These are phyloP conservation scores for Acanthamoeba sp. DNA, from an alignment of 208 protist species.

Conservation along the genomic window DNA sequence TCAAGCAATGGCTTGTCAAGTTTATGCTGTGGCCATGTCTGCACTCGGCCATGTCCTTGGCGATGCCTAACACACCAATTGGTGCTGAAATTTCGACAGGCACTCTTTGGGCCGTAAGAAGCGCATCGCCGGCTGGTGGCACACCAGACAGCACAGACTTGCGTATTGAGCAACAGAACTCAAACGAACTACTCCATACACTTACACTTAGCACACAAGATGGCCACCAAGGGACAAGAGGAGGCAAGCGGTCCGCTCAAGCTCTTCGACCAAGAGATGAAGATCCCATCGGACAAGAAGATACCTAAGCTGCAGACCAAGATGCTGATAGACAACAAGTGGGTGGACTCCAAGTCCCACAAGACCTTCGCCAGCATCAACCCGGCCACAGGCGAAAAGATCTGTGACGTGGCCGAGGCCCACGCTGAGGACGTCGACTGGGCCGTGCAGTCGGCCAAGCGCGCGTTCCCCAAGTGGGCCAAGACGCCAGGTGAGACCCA, in stretches of 20 bases:
- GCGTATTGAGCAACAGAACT: no score
- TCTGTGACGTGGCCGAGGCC: slow-evolving; percentile 91
- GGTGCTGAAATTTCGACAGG: no score
- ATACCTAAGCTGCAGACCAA: slow-evolving; percentile 79
- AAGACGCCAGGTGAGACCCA: not conserved
- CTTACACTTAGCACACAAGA: not conserved
- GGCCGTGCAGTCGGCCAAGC: slow-evolving; percentile 91
- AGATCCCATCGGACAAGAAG: not conserved
- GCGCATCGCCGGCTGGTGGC: no score
- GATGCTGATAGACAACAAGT: slow-evolving; percentile 92
- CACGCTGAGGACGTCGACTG: slow-evolving; percentile 91
- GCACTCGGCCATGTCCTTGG: no score
- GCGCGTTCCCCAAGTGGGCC: slow-evolving; percentile 82
- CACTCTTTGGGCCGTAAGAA: no score
- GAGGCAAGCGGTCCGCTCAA: not conserved
- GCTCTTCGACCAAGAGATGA: not conserved
- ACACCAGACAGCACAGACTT: no score
- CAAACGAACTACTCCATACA: no score
- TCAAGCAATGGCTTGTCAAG: no score
- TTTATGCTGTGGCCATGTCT: no score
- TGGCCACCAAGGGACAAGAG: not conserved
- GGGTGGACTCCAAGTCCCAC: slow-evolving; percentile 88
- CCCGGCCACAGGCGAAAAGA: slow-evolving; percentile 90
- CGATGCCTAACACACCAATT: no score
- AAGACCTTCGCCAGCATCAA: slow-evolving; percentile 92